A percentile compares a stretch with the other conserved stretches of the same genome.
These are phyloP conservation scores for Tricholoma matsutake DNA, from an alignment of 768 basidiomycete genomes.

Conservation along the genomic window DNA sequence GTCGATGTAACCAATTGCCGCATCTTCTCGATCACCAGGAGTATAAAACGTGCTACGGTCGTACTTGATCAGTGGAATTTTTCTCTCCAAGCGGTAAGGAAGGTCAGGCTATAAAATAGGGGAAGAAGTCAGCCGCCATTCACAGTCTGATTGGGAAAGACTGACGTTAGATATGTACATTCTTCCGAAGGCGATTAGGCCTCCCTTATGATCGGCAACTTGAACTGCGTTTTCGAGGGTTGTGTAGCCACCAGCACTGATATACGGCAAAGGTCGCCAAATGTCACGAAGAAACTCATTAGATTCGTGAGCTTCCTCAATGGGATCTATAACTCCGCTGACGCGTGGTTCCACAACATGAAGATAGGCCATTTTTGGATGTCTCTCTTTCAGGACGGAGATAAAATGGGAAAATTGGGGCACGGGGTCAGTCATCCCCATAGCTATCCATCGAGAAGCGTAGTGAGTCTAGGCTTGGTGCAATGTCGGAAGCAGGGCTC, in stretches of 20 bases:
- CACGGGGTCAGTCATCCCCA: conserved; percentile 51
- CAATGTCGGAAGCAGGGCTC: conserved; percentile 5
- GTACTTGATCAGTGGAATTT: conserved; percentile 26
- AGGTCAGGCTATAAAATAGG: conserved; percentile 35
- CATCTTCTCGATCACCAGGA: conserved; percentile 15
- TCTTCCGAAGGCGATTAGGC: conserved; percentile 29
- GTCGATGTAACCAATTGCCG: conserved; percentile 30
- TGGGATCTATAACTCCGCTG: not conserved
- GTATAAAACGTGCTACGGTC: conserved; percentile 32
- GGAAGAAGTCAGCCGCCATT: not conserved
- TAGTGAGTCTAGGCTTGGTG: conserved; percentile 12
- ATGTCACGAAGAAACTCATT: conserved; percentile 10
- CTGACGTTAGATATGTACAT: conserved; percentile 32
- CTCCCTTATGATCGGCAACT: conserved; percentile 29
- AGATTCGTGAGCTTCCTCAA: not conserved
- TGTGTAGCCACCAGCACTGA: conserved; percentile 34
- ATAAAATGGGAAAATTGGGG: conserved; percentile 54
- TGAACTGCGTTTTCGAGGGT: conserved; percentile 29
- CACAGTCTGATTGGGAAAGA: conserved; percentile 6
- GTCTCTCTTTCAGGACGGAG: conserved; percentile 32
- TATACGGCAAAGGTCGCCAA: conserved; percentile 16
- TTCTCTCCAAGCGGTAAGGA: conserved; percentile 26
- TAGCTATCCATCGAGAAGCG: conserved; percentile 24
- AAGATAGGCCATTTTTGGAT: conserved; percentile 26
- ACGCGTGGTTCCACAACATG: conserved; percentile 14